These are phyloP conservation scores for Gossypium davidsonii DNA, from an alignment of 441 rosid genomes.

Conservation along the genomic window DNA sequence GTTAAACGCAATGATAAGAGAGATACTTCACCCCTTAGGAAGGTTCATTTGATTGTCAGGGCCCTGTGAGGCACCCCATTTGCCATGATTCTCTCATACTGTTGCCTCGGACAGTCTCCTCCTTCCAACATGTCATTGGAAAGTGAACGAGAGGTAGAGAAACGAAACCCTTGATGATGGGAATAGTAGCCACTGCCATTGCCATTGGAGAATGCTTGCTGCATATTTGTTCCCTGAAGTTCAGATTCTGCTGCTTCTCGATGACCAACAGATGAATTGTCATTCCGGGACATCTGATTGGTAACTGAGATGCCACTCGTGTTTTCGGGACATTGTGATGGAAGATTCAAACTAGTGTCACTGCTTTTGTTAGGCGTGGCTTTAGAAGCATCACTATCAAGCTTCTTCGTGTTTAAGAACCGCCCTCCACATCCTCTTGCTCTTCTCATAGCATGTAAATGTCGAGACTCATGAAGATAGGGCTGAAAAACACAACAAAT, in stretches of 20 bases:
- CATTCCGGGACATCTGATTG: not conserved
- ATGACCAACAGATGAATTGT: conserved; percentile 13
- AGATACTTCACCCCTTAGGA: not conserved
- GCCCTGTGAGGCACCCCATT: conserved; percentile 22
- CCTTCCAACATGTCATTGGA: conserved; percentile 19
- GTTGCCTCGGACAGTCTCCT: conserved; percentile 10
- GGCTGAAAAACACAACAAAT: conserved; percentile 27
- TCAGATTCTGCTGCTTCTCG: not conserved
- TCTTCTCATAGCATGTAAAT: conserved; percentile 26
- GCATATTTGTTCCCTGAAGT: conserved; percentile 1
- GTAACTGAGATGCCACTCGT: conserved; percentile 6
- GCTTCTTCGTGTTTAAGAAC: conserved; percentile 33
- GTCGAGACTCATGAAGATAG: conserved; percentile 35
- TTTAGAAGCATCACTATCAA: conserved; percentile 11
- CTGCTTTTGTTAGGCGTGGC: not conserved
- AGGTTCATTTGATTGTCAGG: conserved; percentile 24
- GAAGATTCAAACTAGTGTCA: conserved; percentile 10
- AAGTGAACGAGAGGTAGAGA: conserved; percentile 6
- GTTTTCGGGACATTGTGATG: not conserved
- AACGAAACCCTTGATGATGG: conserved; percentile 16
- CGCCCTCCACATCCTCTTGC: conserved; percentile 49
- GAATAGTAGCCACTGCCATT: conserved; percentile 7
- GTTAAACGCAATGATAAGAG: not conserved
- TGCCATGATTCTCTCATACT: conserved; percentile 24
- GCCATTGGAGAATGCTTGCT: conserved; percentile 14